Evolutionary conservation across 441 rosid species (phyloP).

Genomic region (Pelargonium australe): DNA sequence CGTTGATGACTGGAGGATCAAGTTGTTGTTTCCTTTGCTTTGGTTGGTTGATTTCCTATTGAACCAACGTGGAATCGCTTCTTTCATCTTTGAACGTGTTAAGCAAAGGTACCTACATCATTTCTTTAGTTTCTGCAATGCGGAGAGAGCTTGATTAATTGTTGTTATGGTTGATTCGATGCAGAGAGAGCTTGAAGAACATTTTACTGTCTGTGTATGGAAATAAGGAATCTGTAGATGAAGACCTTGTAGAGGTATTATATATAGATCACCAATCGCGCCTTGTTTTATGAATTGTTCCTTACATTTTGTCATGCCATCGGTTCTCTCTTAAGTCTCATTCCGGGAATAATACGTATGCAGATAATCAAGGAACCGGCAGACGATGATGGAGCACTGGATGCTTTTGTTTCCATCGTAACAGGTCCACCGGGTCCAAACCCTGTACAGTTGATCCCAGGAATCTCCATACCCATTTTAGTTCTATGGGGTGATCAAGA

Average conservation of each 20-base stretch:
- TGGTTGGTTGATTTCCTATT: conserved; percentile 66
- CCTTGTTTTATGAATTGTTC: no score
- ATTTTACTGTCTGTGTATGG: conserved; percentile 58
- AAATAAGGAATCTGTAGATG: conserved; percentile 73
- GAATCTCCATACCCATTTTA: conserved; percentile 48
- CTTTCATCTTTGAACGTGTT: conserved; percentile 59
- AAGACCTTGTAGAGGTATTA: conserved; percentile 65
- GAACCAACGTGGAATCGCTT: conserved; percentile 59
- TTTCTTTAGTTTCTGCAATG: background rate
- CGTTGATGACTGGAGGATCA: conserved; percentile 94
- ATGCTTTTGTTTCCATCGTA: conserved; percentile 77
- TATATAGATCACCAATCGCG: background rate
- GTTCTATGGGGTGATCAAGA: conserved; percentile 85
- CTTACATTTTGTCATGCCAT: no score
- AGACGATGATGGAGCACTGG: conserved; percentile 76
- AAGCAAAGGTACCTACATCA: conserved; percentile 43
- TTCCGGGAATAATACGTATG: background rate
- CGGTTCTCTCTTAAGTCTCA: no score
- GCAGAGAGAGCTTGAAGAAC: conserved; percentile 65
- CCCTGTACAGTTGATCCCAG: conserved; percentile 61
- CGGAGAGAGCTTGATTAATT: background rate
- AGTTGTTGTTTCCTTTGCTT: conserved; percentile 59
- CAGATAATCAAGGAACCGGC: conserved; percentile 82
- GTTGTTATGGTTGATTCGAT: conserved; percentile 8
- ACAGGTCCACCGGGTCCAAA: conserved; percentile 95